Percentiles rank a stretch among this genome's conserved stretches.
Conservation (phyloP, 805 yeast genomes). For the Nakazawaea laoshanensis region DNA sequence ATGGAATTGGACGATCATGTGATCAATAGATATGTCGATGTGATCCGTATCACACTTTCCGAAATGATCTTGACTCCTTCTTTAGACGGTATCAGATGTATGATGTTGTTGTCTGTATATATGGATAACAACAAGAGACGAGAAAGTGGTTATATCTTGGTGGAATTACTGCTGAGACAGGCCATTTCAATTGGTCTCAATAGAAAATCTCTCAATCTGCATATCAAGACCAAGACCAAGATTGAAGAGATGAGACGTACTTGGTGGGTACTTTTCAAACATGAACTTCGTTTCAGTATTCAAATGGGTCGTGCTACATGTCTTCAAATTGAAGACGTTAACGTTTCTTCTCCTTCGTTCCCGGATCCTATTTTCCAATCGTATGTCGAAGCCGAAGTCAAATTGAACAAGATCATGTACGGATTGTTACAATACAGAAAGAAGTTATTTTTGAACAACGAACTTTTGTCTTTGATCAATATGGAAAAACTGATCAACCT, state of each 20-base stretch:
- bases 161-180: conserved; percentile 14
- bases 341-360: conserved; percentile 4
- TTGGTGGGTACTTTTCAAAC: conserved; percentile 10
- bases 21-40: conserved; percentile 10
- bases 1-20: conserved; percentile 6
- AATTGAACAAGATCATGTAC: conserved; percentile 9
- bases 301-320: conserved; percentile 11
- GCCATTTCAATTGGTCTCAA: conserved; percentile 14
- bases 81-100: conserved; percentile 16
- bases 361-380: conserved; percentile 1
- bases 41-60: conserved; percentile 13
- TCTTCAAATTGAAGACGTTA: conserved; percentile 9
- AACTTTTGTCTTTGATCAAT: conserved; percentile 7
- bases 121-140: conserved; percentile 14
- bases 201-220: conserved; percentile 8
- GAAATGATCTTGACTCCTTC: conserved; percentile 15
- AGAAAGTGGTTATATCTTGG: conserved; percentile 15
- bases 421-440: conserved; percentile 8
- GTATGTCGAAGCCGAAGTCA: conserved; percentile 5
- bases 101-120: conserved; percentile 14
- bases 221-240: background rate
- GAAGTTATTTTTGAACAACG: conserved; percentile 8
- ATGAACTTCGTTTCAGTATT: conserved; percentile 7
- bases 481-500: conserved; percentile 9
- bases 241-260: conserved; percentile 7